phyloP scores from a whole-genome alignment of 2,329 filamentous ascomycete genomes.

The Aspergillus pseudoterreus region DNA sequence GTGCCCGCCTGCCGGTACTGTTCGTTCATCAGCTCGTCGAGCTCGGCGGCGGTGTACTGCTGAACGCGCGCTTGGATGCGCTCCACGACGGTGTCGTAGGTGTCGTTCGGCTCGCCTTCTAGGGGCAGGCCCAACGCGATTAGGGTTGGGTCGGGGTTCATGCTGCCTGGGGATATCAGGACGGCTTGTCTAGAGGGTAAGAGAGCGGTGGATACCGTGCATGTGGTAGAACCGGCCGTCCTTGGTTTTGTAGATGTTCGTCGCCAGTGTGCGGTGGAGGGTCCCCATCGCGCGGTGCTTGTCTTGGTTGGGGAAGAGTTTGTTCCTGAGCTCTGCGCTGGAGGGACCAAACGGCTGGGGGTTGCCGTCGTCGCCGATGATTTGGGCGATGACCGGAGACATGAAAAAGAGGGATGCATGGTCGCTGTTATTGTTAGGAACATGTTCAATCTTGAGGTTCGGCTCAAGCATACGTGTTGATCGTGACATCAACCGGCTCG shows the following conservation, averaged over 20 bases:
- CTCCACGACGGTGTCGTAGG: background rate
- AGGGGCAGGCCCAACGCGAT: constrained; percentile 4
- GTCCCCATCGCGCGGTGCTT: background rate
- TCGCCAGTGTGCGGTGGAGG: background rate
- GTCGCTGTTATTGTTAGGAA: background rate
- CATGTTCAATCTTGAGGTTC: no score
- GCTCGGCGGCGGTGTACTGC: background rate
- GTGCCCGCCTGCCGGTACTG: constrained; percentile 6
- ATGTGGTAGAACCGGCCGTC: constrained; percentile 13
- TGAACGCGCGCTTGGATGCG: background rate
- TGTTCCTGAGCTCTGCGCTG: background rate
- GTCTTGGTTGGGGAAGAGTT: constrained; percentile 1
- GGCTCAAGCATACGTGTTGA: constrained; percentile 7
- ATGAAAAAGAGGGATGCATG: constrained; percentile 9
- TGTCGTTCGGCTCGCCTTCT: background rate
- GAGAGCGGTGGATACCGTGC: constrained; percentile 3
- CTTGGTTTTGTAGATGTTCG: constrained; percentile 14
- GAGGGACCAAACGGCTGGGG: background rate
- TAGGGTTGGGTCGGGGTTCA: constrained; percentile 7
- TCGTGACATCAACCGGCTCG: constrained; percentile 1
- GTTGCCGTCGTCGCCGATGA: constrained; percentile 1
- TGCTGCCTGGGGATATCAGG: constrained; percentile 1
- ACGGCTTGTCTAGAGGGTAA: background rate
- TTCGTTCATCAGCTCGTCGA: constrained; percentile 8
- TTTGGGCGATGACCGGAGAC: background rate